Base-by-base conservation (phyloP, 2,329 filamentous ascomycete genomes). In the Metarhizium album region DNA sequence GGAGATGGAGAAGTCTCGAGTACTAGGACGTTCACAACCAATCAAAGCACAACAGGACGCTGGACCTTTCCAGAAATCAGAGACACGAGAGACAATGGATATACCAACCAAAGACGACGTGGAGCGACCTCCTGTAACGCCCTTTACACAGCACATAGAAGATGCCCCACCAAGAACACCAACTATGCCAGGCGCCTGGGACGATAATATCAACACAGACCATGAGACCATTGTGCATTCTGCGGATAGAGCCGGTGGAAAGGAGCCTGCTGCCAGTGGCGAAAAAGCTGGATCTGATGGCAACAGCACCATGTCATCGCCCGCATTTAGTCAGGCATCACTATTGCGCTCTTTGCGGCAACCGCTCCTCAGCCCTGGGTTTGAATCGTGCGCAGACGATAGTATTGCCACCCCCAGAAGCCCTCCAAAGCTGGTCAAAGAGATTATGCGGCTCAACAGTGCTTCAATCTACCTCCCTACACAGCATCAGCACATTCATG, bases 401-500 rank as follows among this genome's bases (percentile, higher is more conserved):
- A 43, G 53, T 47, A 60, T 64, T 2, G 59, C 71, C 2, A 80
- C 76, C 0, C 78, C 75, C 4, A 74, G 73, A 46, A 75, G 75
- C 0, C 72, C 75, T 7, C 74, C 76, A 0, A 70, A 74, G n/a
- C 62, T 81, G 14, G 72, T 76, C 13, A 81, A 79, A 59, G 75
- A 80, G 59, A 71, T 80, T 14, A 51, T 80, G 13, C 72, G 66
- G 11, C 67, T 79, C 20, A 63, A 70, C 23, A 71, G 66, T 3
- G 68, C 81, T n/a, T 78, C 76, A 1, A 62, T 80, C 5, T 80
- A 80, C 54, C 59, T 79, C 1, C 78, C 78, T 6, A 74, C 74
- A 1, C 67, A 68, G 6, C 74, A 77, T 55, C 65, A 73, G 9
- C 69, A 74, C 45, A 58, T 73, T 24, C 62, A 72, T 22, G 59